Percentiles rank a stretch among this genome's conserved stretches.
phyloP scores from a whole-genome alignment of 176 grass and related monocot species.

The Phragmites australis region DNA sequence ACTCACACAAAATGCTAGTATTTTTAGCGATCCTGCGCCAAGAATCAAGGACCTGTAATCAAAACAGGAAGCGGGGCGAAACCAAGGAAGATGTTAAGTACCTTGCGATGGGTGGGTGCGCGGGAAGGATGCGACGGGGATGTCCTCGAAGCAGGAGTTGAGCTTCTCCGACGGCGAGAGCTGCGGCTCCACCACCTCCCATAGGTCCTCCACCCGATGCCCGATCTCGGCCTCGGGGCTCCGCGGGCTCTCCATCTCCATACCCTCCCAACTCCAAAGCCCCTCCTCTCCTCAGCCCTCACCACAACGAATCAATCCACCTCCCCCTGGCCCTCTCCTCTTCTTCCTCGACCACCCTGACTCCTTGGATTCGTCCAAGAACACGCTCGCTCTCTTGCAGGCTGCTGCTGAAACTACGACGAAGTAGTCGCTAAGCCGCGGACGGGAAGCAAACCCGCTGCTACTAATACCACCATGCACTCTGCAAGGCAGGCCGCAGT shows the following conservation, averaged over 20 bases:
- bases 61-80: background rate
- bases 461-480: background rate
- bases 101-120: constrained; percentile 56
- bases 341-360: background rate
- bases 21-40: background rate
- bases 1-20: background rate
- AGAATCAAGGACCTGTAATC: background rate
- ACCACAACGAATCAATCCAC: no score
- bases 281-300: background rate
- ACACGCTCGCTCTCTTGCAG: background rate
- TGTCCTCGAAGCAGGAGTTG: constrained; percentile 93
- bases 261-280: background rate
- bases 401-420: background rate
- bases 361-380: background rate
- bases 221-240: constrained; percentile 96
- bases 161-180: constrained; percentile 92
- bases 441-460: background rate
- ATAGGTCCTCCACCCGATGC: constrained; percentile 82
- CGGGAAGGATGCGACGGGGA: constrained; percentile 78
- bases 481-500: background rate
- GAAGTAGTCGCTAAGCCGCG: background rate
- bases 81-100: background rate
- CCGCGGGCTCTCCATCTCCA: constrained; percentile 67
- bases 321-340: background rate
- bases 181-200: constrained; percentile 91